phyloP scores from a whole-genome alignment of 208 protist species.

The Acanthamoeba triangularis region DNA sequence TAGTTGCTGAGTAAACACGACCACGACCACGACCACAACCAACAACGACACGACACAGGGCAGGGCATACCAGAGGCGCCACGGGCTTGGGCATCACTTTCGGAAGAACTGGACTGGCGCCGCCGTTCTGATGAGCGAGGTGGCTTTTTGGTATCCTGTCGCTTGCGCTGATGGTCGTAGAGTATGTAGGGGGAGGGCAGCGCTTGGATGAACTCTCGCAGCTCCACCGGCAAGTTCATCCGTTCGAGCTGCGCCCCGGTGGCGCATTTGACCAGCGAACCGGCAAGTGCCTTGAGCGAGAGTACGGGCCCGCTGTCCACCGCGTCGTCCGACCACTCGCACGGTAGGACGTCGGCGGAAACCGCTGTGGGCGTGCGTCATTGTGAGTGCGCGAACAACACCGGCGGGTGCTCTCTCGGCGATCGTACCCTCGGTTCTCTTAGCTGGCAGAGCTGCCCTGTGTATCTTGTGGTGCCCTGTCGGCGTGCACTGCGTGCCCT shows the following conservation, averaged over 20 bases:
- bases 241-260: constrained; percentile 38
- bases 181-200: constrained; percentile 70
- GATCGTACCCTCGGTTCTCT: not conserved
- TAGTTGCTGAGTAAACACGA: not conserved
- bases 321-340: not conserved
- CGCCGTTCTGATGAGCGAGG: not conserved
- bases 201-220: constrained; percentile 56
- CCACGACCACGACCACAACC: not conserved
- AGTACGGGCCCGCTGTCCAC: not conserved
- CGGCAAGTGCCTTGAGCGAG: constrained; percentile 28
- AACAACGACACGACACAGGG: too few relatives aligned
- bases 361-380: not conserved
- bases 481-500: constrained; percentile 76
- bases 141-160: not conserved
- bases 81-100: not conserved
- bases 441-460: not conserved
- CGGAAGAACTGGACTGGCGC: not conserved
- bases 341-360: not conserved
- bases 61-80: not conserved
- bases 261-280: constrained; percentile 69
- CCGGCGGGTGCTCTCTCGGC: not conserved
- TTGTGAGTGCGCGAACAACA: not conserved
- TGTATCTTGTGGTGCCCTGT: constrained; percentile 22
- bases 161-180: constrained; percentile 26
- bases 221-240: constrained; percentile 56